Percentiles rank a stretch among this genome's conserved stretches.
phyloP scores from a whole-genome alignment of 192 early-diverging fungal species.

The Mortierella hygrophila region DNA sequence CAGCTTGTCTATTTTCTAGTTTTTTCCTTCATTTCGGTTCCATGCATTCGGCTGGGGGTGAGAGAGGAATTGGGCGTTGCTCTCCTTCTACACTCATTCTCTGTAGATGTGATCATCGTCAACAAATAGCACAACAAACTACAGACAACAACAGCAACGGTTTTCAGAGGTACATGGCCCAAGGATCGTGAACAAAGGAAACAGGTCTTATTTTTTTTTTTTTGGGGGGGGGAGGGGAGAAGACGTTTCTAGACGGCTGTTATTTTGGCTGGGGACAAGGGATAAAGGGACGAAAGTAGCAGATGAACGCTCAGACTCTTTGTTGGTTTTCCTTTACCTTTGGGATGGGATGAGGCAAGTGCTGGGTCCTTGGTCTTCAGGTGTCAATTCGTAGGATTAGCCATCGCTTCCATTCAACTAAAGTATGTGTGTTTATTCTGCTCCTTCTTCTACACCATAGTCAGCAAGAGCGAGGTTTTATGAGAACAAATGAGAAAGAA shows the following conservation, averaged over 20 bases:
- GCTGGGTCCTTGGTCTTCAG: background rate
- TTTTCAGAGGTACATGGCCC: background rate
- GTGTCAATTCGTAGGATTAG: background rate
- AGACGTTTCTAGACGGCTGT: background rate
- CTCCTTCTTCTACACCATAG: background rate
- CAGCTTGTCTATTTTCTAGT: background rate
- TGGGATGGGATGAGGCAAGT: background rate
- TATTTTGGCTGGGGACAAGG: background rate
- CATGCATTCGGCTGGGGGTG: background rate
- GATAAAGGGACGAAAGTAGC: background rate
- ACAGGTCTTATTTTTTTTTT: background rate
- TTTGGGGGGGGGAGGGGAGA: background rate
- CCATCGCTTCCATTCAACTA: background rate
- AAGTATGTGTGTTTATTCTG: background rate
- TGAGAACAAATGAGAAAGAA: background rate
- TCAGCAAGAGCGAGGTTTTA: background rate
- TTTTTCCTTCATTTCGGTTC: background rate
- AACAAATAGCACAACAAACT: background rate
- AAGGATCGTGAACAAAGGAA: background rate
- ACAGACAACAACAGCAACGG: background rate
- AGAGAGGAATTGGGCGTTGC: background rate
- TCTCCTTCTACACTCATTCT: background rate
- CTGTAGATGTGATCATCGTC: background rate
- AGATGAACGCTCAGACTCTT: background rate
- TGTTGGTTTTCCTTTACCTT: background rate